Evolutionary conservation across 139 green algal genomes (phyloP), one percentile per base, ranked within the genome.

Genomic region (Coccomyxa sp.): DNA sequence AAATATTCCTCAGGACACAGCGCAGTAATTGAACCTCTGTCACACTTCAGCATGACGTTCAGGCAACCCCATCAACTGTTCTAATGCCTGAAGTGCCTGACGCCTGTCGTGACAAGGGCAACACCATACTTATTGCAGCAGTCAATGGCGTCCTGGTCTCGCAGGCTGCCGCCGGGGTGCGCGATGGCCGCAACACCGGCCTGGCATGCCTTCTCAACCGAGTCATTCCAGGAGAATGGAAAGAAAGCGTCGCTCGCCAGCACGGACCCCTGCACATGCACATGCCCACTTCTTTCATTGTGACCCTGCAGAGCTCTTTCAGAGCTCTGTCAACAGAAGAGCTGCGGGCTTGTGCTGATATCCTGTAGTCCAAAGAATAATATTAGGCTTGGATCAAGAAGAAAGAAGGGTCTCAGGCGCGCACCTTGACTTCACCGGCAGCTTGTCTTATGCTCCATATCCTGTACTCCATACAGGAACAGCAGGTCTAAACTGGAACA

Each of bases 71-170:
- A 51, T 51, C 38, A 3, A 7, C 38, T 51, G 38, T 51, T 7
- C 7, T 51, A 99, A 87, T 99, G 97, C 83, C 92, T 95, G 93
- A 99, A 99, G 88, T 99, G 97, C 28, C 97, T 88, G 25, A 97
- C 89, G 78, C 93, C 92, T 0, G 96, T 99, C 67, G 94, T 97
- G 23, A 99, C 71, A 67, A 99, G 91, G 45, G 91, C 95, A 30
- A 99, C 97, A 25, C 94, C 94, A 82, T 99, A 99, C 91, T 99
- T 98, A 90, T 99, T 97, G 92, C 97, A 99, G 88, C 93, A 98
- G 79, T 98, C 97, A 16, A 99, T 84, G 13, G 96, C 96, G 81
- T 99, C 97, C 83, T 94, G 85, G 87, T 99, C 97, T 10, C 97
- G 88, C 85, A 99, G 89, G 77, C 86, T 95, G 82, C 97, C 97